Conservation (phyloP, 305 asterid species). For the Coffea humblotiana region DNA sequence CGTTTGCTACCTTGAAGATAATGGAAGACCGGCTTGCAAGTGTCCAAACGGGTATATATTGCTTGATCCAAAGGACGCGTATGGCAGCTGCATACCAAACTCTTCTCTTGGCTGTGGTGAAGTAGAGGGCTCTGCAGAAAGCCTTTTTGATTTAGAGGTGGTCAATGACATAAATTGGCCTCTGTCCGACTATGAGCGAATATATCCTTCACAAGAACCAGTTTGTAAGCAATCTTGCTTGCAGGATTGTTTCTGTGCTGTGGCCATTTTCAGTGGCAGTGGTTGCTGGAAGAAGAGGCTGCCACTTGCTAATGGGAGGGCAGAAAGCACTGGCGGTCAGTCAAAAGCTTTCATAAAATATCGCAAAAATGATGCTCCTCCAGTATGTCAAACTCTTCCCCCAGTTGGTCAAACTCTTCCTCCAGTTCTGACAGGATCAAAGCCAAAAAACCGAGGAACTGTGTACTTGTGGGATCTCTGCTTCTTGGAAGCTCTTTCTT, state of each 20-base stretch:
- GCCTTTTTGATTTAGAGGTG: constrained; percentile 11
- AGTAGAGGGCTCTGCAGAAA: background rate
- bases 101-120: constrained; percentile 16
- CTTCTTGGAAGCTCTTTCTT: constrained; percentile 54
- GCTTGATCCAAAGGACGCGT: constrained; percentile 25
- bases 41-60: constrained; percentile 25
- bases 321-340: background rate
- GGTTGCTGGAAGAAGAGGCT: constrained; percentile 38
- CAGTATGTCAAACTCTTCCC: too few relatives aligned
- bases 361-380: background rate
- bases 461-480: constrained; percentile 30
- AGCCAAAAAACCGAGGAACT: constrained; percentile 18
- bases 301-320: constrained; percentile 35
- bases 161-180: constrained; percentile 28
- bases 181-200: background rate
- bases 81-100: constrained; percentile 27
- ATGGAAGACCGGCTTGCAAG: constrained; percentile 35
- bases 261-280: background rate
- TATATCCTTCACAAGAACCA: constrained; percentile 2
- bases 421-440: background rate
- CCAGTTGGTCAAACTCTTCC: too few relatives aligned
- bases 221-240: constrained; percentile 24
- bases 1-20: constrained; percentile 32
- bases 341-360: constrained; percentile 24
- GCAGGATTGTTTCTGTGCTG: constrained; percentile 37